phyloP scores from a whole-genome alignment of 345 rosid genomes.

The Linum lewisii region DNA sequence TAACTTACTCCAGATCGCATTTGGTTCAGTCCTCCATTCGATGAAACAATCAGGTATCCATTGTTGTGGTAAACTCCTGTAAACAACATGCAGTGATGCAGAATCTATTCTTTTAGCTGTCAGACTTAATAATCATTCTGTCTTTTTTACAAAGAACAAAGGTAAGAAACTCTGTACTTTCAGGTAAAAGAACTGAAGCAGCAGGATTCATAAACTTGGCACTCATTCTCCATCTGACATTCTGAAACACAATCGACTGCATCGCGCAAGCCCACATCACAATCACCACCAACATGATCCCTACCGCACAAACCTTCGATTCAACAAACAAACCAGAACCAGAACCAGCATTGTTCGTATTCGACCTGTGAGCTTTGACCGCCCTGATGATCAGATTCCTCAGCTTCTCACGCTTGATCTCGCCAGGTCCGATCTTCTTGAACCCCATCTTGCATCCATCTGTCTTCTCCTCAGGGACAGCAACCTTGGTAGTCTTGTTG shows the following conservation, averaged over 20 bases:
- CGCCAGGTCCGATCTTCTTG: background rate
- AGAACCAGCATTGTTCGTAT: background rate
- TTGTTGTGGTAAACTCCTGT: slow-evolving; percentile 5
- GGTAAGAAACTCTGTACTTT: background rate
- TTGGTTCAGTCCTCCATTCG: slow-evolving; percentile 10
- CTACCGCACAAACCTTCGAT: background rate
- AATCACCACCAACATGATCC: background rate
- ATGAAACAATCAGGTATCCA: slow-evolving; percentile 8
- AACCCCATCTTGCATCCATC: background rate
- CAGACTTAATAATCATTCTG: background rate
- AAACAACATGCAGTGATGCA: too few species aligned
- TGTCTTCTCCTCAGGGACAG: background rate
- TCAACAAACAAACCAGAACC: background rate
- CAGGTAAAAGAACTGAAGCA: background rate
- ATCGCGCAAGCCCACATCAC: background rate
- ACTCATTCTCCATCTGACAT: background rate
- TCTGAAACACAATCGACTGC: background rate
- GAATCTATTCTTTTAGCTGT: too few species aligned
- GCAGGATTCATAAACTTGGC: background rate
- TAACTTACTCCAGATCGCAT: slow-evolving; percentile 5
- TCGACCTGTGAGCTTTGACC: background rate
- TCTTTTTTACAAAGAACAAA: background rate
- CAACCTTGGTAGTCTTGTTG: background rate
- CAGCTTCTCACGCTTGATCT: slow-evolving; percentile 10
- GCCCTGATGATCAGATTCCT: slow-evolving; percentile 6